Base-by-base conservation (phyloP, 768 basidiomycete species). In the Pleurotus ostreatus region DNA sequence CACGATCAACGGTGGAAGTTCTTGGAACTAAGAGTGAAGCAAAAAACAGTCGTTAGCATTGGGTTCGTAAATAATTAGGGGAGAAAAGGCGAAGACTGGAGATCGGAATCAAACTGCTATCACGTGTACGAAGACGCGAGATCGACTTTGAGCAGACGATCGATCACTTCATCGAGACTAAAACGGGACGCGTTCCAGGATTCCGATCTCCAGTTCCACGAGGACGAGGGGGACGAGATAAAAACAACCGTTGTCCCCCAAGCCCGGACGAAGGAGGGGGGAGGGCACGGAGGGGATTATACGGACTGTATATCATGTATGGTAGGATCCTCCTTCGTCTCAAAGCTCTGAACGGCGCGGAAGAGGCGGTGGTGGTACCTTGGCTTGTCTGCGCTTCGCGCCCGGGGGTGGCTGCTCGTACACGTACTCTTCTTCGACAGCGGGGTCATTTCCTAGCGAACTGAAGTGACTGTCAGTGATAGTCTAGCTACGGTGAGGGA, bases 341-440 rank as follows among this genome's bases (percentile, higher is more conserved):
- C 86, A 92, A 81, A 91, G 86, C 86, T 90, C 88, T 76, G 89
- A 86, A 81, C 87, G 89, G 82, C 88, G 88, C 78, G 83, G 83
- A 77, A 77, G 76, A 77, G 86, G 83, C 76, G 87, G 83, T 73
- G 89, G 51, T 40, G 51, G 82, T 92, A 92, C 90, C 90, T 92
- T 92, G 84, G 83, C 75, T 85, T 86, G 30, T 34, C 30, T 91
- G 74, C 88, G 85, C 75, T 85, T 87, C 57, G 79, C 61, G 63
- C 70, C 74, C 61, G 79, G 73, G 30, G 84, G 84, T 70, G 51
- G 51, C 30, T 34, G 30, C 51, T 90, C 89, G 79, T 91, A 92
- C 48, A 84, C 72, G 68, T 86, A 83, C 67, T 92, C 90, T 67
- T 92, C 90, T 67, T 92, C 89, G 34, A 90, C 83, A 49, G 86